Evolutionary conservation across 331 rosid genomes (phyloP).

Genomic region (Rosa hybrid): DNA sequence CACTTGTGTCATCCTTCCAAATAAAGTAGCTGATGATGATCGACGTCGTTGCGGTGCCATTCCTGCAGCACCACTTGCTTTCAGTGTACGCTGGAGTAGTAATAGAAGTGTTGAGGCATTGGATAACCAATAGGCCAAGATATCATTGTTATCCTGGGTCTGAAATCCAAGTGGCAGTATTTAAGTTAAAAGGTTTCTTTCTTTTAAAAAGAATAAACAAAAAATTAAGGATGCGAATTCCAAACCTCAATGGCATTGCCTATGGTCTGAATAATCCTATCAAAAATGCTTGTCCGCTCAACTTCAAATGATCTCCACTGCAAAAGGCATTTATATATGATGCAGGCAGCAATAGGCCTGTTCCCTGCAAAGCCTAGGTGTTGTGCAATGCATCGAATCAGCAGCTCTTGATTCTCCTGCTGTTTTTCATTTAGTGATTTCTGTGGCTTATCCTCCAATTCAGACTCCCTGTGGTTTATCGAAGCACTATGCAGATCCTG

Average conservation of each 20-base stretch:
- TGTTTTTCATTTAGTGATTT: conserved; percentile 88
- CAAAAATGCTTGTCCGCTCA: conserved; percentile 80
- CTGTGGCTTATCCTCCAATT: conserved; percentile 80
- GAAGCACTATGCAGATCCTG: conserved; percentile 75
- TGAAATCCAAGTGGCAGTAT: conserved; percentile 37
- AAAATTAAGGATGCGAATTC: conserved; percentile 23
- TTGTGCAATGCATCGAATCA: conserved; percentile 74
- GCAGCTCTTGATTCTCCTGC: conserved; percentile 88
- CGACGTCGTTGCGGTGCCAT: conserved; percentile 92
- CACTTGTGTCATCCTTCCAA: conserved; percentile 90
- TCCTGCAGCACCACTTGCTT: conserved; percentile 95
- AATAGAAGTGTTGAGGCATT: conserved; percentile 82
- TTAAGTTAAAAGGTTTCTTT: conserved; percentile 28
- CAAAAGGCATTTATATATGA: conserved; percentile 81
- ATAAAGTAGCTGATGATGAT: conserved; percentile 70
- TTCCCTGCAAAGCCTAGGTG: conserved; percentile 71
- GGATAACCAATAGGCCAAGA: conserved; percentile 84
- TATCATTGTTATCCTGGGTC: conserved; percentile 79
- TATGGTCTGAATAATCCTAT: conserved; percentile 73
- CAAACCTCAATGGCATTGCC: conserved; percentile 84
- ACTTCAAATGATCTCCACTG: conserved; percentile 96
- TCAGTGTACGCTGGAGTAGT: conserved; percentile 84
- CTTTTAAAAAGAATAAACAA: conserved; percentile 12
- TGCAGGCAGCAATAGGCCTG: conserved; percentile 83
- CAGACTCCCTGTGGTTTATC: conserved; percentile 67